Evolutionary conservation across 108 stramenopile genomes (phyloP).

Genomic region (Cyclotella sp.): DNA sequence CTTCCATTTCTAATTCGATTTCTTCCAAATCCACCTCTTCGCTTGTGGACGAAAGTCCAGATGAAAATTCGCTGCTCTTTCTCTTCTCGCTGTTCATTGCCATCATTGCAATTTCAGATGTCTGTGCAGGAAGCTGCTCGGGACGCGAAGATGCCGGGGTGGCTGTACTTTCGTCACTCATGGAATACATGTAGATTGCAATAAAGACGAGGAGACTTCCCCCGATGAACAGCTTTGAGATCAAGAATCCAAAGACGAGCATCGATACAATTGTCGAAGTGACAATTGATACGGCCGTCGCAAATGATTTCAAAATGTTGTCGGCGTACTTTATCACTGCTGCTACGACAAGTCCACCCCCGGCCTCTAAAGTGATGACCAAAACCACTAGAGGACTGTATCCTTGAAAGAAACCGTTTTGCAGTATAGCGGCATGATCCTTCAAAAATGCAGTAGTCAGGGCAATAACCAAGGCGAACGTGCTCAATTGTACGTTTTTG

Average conservation of each 20-base stretch:
- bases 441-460: conserved; percentile 77
- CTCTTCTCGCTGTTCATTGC: neutral
- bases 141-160: neutral
- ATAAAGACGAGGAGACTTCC: conserved; percentile 42
- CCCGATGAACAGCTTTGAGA: conserved; percentile 38
- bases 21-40: conserved; percentile 14
- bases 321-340: conserved; percentile 90
- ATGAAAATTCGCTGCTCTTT: conserved; percentile 15
- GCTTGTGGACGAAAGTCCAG: conserved; percentile 1
- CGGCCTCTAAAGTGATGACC: conserved; percentile 90
- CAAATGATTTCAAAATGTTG: conserved; percentile 83
- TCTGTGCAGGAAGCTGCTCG: conserved; percentile 16
- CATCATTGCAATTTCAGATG: conserved; percentile 29
- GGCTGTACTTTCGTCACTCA: conserved; percentile 15
- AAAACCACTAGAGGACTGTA: conserved; percentile 87
- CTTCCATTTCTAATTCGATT: conserved; percentile 12
- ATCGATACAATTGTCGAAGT: conserved; percentile 50
- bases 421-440: conserved; percentile 63
- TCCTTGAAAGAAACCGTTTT: conserved; percentile 90
- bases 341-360: conserved; percentile 77
- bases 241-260: conserved; percentile 58
- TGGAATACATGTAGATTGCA: conserved; percentile 40
- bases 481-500: conserved; percentile 97
- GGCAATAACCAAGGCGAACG: conserved; percentile 84
- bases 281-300: conserved; percentile 67